Base-by-base conservation (phyloP, 495 filamentous ascomycete genomes). In the Chlorociboria aeruginascens region DNA sequence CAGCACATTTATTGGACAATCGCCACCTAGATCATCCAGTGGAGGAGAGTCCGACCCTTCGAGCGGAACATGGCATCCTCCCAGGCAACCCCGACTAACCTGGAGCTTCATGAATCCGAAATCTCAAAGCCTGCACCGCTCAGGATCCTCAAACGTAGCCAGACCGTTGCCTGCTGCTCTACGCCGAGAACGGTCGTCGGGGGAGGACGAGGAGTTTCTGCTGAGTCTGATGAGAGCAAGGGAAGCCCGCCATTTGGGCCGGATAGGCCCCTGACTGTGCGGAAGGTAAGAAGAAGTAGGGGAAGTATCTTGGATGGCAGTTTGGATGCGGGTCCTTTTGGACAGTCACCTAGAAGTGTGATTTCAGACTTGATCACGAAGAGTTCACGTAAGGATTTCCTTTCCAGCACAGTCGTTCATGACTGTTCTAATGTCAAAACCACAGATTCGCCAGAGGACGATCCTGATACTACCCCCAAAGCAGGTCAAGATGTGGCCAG, bases 61-160 rank as follows among this genome's bases (percentile, higher is more conserved):
- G 31, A 40, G 35, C 6, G 16, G 38, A 25, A 48, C 59, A 58
- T 62, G 60, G 60, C 57, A 60, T 30, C 57, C 57, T 8, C 38
- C 20, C 11, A 54, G 60, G 2, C 48, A 58, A n/a, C 46, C 31
- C 30, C 60, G 60, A 6, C 49, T 62, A 13, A 16, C 17, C 28
- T 62, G 60, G 60, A 60, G 51, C 48, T 62, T 60, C 50, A 49
- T 42, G 38, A 58, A 52, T 43, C 52, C 46, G 49, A 55, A 39
- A 46, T 55, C 48, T 29, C 43, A 20, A 53, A 55, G 35, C 54
- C 59, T n/a, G 31, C 43, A 14, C 58, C 55, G 12, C 50, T 61
- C 25, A 41, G 58, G 25, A 59, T 60, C 34, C 48, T 54, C 54
- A 52, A 57, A 13, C 53, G 52, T 57, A 51, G 50, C 40, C 43